A percentile compares a stretch with the other conserved stretches of the same genome.
Conservation (phyloP, 2,329 filamentous ascomycete genomes). For the Elsinoe arachidis region DNA sequence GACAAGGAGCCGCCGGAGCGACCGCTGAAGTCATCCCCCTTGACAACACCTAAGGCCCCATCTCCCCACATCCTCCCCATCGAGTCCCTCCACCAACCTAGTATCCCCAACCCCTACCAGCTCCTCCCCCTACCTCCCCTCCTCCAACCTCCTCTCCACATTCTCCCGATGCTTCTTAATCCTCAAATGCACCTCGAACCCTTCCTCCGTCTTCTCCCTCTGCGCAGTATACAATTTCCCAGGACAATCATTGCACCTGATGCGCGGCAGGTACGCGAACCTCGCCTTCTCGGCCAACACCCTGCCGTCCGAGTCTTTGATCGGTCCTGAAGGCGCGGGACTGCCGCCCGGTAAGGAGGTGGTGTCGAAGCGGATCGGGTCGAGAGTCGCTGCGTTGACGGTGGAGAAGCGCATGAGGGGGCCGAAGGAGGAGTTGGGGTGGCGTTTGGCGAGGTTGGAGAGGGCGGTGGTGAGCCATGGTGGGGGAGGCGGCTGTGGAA, state of each 20-base stretch:
- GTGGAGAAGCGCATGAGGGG: conserved; percentile 83
- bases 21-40: no score
- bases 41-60: no score
- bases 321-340: conserved; percentile 51
- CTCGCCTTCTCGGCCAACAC: conserved; percentile 4
- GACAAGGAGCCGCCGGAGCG: no score
- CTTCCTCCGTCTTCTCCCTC: conserved; percentile 72
- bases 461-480: conserved; percentile 73
- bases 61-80: background rate
- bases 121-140: background rate
- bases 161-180: conserved; percentile 58
- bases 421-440: conserved; percentile 78
- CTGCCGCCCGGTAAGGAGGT: conserved; percentile 32
- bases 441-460: conserved; percentile 57
- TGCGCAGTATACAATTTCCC: conserved; percentile 90
- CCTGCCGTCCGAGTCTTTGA: conserved; percentile 39
- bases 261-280: conserved; percentile 78
- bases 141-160: conserved; percentile 19
- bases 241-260: conserved; percentile 84
- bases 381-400: conserved; percentile 62
- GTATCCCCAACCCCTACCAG: background rate
- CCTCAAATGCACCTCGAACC: conserved; percentile 87
- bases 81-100: background rate
- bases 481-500: conserved; percentile 66
- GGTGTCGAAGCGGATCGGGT: conserved; percentile 49